phyloP scores from a whole-genome alignment of 805 yeast genomes.

The Danielia reshetovae region DNA sequence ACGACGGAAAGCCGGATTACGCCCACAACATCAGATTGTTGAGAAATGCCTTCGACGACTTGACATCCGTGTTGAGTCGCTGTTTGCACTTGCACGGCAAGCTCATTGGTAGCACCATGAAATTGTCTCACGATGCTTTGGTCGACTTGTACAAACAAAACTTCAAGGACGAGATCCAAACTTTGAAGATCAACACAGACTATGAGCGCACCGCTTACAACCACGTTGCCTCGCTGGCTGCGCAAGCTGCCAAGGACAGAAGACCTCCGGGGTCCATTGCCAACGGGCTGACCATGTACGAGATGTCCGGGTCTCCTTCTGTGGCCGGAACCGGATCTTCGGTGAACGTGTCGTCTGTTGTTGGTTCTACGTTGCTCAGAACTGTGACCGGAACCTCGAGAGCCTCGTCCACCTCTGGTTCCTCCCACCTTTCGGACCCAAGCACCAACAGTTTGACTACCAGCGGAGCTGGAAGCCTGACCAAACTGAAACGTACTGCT shows the following conservation, averaged over 20 bases:
- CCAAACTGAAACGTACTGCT: conserved; percentile 27
- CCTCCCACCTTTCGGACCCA: conserved; percentile 10
- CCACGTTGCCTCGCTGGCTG: conserved; percentile 16
- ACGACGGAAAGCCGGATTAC: conserved; percentile 30
- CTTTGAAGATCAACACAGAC: conserved; percentile 34
- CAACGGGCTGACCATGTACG: neutral
- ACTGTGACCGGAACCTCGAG: conserved; percentile 17
- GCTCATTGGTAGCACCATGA: conserved; percentile 53
- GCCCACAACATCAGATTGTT: conserved; percentile 31
- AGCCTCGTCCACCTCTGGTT: conserved; percentile 11
- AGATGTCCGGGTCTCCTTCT: neutral
- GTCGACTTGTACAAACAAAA: conserved; percentile 61
- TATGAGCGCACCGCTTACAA: conserved; percentile 26
- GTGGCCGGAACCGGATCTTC: neutral
- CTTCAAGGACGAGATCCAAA: conserved; percentile 60
- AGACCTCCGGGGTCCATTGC: conserved; percentile 1
- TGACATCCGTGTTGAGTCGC: conserved; percentile 59
- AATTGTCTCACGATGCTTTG: conserved; percentile 63
- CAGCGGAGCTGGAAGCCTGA: conserved; percentile 9
- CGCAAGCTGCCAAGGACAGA: conserved; percentile 11
- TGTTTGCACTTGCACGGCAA: conserved; percentile 68
- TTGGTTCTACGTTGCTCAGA: conserved; percentile 22
- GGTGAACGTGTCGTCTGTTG: conserved; percentile 6
- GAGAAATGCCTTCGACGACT: conserved; percentile 58
- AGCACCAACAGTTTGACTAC: conserved; percentile 8